A percentile compares a stretch with the other conserved stretches of the same genome.
Conservation (phyloP, 1,139 yeast genomes). For the Casaregolazyma lundiana region DNA sequence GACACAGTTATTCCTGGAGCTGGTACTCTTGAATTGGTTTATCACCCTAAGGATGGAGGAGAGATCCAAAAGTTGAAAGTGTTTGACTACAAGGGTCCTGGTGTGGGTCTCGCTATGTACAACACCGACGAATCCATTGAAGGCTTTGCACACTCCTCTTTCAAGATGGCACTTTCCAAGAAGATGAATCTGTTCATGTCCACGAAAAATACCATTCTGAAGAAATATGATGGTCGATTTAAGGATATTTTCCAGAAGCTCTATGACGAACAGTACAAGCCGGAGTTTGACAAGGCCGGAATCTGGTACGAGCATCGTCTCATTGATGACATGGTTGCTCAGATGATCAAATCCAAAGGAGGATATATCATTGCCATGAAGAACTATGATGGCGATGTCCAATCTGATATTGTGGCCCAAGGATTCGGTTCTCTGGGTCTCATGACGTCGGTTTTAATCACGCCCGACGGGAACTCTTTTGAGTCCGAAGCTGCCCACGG, state of each 20-base stretch:
- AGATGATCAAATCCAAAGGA: slow-evolving; percentile 92
- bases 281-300: slow-evolving; percentile 65
- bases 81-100: slow-evolving; percentile 67
- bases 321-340: slow-evolving; percentile 98
- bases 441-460: slow-evolving; percentile 90
- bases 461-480: slow-evolving; percentile 94
- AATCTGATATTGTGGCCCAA: slow-evolving; percentile 95
- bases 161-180: slow-evolving; percentile 77
- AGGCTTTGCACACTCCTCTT: slow-evolving; percentile 90
- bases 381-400: slow-evolving; percentile 97
- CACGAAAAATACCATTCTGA: slow-evolving; percentile 91
- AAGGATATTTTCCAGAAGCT: slow-evolving; percentile 86
- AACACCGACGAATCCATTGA: slow-evolving; percentile 86
- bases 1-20: slow-evolving; percentile 75
- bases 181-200: slow-evolving; percentile 76
- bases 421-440: slow-evolving; percentile 95
- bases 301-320: slow-evolving; percentile 96
- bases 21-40: slow-evolving; percentile 74
- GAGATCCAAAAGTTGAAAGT: slow-evolving; percentile 56
- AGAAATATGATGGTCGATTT: slow-evolving; percentile 89
- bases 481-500: slow-evolving; percentile 98
- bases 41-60: slow-evolving; percentile 66
- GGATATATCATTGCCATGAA: slow-evolving; percentile 93
- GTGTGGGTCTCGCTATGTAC: slow-evolving; percentile 92
- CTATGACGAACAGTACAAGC: slow-evolving; percentile 65